Percentiles rank a stretch among this genome's conserved stretches.
Evolutionary conservation across 305 asterid species (phyloP).

Genomic region (Lippia alba): DNA sequence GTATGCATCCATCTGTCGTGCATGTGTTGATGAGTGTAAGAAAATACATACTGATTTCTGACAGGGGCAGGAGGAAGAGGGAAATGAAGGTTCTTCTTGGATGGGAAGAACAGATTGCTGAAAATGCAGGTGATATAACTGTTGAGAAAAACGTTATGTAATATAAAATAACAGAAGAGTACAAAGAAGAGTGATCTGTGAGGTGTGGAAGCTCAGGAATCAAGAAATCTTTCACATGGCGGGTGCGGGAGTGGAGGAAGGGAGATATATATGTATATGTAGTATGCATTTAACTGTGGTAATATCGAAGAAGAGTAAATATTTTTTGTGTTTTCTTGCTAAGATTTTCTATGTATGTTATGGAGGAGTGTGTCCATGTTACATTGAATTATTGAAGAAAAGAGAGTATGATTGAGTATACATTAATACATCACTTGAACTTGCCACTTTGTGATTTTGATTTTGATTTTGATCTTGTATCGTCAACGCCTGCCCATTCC

Average conservation of each 20-base stretch:
- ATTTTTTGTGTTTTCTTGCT: too few relatives aligned
- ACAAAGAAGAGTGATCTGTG: background rate
- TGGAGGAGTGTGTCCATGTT: too few relatives aligned
- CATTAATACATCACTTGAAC: background rate
- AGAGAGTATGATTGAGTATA: slow-evolving; percentile 39
- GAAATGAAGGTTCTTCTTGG: slow-evolving; percentile 40
- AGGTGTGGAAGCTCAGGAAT: slow-evolving; percentile 40
- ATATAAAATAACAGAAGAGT: background rate
- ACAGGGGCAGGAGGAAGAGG: slow-evolving; percentile 31
- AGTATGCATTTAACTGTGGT: too few relatives aligned
- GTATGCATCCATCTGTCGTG: background rate
- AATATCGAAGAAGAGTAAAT: too few relatives aligned
- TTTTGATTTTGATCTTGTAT: too few relatives aligned
- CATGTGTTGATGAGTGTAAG: slow-evolving; percentile 16
- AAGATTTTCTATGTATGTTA: too few relatives aligned
- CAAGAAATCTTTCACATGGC: slow-evolving; percentile 69
- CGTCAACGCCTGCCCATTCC: too few relatives aligned
- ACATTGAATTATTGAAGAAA: slow-evolving; percentile 25
- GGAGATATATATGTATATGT: too few relatives aligned
- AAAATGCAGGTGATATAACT: slow-evolving; percentile 1
- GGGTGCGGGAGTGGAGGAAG: slow-evolving; percentile 35
- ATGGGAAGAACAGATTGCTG: background rate
- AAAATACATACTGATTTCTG: slow-evolving; percentile 37
- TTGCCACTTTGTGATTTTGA: background rate
- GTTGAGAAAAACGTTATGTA: background rate